Conservation (phyloP, 495 filamentous ascomycete species). For the Astrothelium macrocarpum region DNA sequence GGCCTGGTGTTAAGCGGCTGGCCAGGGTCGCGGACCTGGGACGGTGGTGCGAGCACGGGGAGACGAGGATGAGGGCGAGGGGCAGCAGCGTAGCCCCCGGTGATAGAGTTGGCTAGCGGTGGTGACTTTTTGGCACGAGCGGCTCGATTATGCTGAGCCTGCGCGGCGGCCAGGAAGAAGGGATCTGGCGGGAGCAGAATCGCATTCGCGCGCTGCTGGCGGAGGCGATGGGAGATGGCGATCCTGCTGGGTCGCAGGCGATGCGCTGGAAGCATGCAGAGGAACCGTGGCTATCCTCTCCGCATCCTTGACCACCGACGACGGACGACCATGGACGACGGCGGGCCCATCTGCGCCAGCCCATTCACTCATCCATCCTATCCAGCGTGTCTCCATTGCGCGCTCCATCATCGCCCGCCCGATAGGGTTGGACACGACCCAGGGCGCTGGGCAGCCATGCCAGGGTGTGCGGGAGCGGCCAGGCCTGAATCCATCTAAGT, state of each 20-base stretch:
- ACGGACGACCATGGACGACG: conserved; percentile 3
- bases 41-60: neutral
- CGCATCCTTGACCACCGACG: neutral
- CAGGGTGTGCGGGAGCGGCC: conserved; percentile 2
- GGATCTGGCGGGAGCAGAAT: conserved; percentile 1
- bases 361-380: neutral
- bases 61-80: neutral
- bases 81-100: too few relatives aligned
- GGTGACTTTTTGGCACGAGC: neutral
- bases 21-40: conserved; percentile 5
- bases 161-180: conserved; percentile 1
- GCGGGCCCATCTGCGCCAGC: conserved; percentile 2
- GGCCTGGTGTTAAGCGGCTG: neutral
- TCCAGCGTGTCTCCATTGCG: neutral
- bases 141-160: conserved; percentile 4
- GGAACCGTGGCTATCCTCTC: neutral
- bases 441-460: neutral
- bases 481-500: neutral
- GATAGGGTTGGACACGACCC: neutral
- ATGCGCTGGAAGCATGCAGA: neutral
- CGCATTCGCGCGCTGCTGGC: neutral
- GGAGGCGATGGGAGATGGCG: neutral
- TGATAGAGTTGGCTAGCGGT: too few relatives aligned
- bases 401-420: neutral
- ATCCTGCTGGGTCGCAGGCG: neutral